These are phyloP conservation scores for Phialophora tarda DNA, from an alignment of 2,329 filamentous ascomycete species.

Conservation along the genomic window DNA sequence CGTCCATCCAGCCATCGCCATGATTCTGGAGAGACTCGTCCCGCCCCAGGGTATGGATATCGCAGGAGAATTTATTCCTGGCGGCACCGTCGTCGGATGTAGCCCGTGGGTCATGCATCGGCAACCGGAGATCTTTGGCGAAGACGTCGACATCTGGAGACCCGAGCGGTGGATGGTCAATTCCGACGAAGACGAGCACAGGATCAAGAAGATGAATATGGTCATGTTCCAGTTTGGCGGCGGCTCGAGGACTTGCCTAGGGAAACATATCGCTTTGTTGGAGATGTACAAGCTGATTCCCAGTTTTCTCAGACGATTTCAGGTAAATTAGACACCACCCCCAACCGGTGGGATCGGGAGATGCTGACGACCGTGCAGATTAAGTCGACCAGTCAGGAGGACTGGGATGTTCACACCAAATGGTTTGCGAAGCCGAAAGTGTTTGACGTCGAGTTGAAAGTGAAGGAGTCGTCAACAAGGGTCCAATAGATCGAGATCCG, in stretches of 20 bases:
- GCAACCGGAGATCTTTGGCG: constrained; percentile 28
- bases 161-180: constrained; percentile 44
- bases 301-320: constrained; percentile 29
- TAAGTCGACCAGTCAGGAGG: not conserved
- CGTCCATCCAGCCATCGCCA: not conserved
- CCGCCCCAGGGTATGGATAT: not conserved
- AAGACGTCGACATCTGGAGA: constrained; percentile 31
- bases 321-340: constrained; percentile 12
- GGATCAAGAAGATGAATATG: constrained; percentile 6
- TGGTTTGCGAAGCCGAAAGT: not conserved
- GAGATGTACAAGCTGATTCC: constrained; percentile 30
- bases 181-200: constrained; percentile 14
- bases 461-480: not conserved
- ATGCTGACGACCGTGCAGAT: not conserved
- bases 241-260: constrained; percentile 16
- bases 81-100: constrained; percentile 25
- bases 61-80: constrained; percentile 21
- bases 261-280: constrained; percentile 18
- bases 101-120: constrained; percentile 41
- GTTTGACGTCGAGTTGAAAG: not conserved
- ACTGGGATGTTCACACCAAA: not conserved
- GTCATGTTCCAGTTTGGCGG: not conserved
- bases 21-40: not conserved
- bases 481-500: not conserved
- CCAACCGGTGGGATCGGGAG: not conserved